These are phyloP conservation scores for Boletus eberwhitei DNA, from an alignment of 768 basidiomycete genomes.

Conservation along the genomic window DNA sequence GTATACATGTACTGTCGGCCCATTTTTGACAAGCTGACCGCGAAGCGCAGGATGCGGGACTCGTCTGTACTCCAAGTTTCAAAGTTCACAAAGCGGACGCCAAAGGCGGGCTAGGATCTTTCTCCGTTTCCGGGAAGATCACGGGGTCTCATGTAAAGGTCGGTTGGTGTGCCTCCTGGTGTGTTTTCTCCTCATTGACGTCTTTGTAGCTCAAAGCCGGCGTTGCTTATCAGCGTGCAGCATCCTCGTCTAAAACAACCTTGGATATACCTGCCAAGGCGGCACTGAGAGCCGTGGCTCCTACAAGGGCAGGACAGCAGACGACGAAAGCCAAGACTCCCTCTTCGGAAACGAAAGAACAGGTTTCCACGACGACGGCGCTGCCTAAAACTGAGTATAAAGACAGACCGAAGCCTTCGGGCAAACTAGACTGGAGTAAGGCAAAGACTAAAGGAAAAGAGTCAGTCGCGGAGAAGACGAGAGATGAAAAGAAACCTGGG, in stretches of 20 bases:
- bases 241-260: slow-evolving; percentile 45
- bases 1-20: background rate
- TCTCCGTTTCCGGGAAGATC: slow-evolving; percentile 40
- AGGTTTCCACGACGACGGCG: slow-evolving; percentile 23
- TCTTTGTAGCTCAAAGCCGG: slow-evolving; percentile 16
- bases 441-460: slow-evolving; percentile 44
- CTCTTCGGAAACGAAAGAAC: slow-evolving; percentile 25
- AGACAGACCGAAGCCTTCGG: slow-evolving; percentile 36
- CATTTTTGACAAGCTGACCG: background rate
- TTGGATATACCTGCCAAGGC: slow-evolving; percentile 27
- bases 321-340: slow-evolving; percentile 23
- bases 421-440: slow-evolving; percentile 63
- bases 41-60: slow-evolving; percentile 40
- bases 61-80: slow-evolving; percentile 36
- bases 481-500: slow-evolving; percentile 20
- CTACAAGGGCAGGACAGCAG: slow-evolving; percentile 13
- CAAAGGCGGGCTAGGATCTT: slow-evolving; percentile 15
- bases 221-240: slow-evolving; percentile 7
- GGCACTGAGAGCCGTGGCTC: slow-evolving; percentile 10
- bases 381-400: slow-evolving; percentile 17
- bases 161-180: background rate
- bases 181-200: background rate
- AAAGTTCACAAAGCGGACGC: slow-evolving; percentile 35
- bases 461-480: slow-evolving; percentile 2
- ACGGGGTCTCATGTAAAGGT: slow-evolving; percentile 48